phyloP scores from a whole-genome alignment of 164 flowering plant species.

The Cinnamomum chago region DNA sequence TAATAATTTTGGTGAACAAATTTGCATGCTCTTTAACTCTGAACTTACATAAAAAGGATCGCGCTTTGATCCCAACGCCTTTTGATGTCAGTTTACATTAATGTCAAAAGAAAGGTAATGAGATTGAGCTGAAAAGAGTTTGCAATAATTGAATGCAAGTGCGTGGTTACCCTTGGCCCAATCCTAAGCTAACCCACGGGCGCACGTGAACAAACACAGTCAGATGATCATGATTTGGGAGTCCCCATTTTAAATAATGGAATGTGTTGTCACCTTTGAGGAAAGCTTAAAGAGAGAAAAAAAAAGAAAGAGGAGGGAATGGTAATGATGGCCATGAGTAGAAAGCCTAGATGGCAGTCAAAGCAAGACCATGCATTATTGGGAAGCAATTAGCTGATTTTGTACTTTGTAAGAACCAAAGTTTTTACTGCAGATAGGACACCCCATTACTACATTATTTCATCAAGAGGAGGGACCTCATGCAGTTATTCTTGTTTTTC shows the following conservation, averaged over 20 bases:
- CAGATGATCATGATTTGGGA: conserved; percentile 14
- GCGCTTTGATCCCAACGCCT: neutral
- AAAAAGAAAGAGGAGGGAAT: conserved; percentile 13
- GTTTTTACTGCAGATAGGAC: neutral
- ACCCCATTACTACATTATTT: neutral
- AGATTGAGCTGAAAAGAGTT: conserved; percentile 11
- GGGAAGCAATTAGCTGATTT: conserved; percentile 35
- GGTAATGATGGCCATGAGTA: conserved; percentile 37
- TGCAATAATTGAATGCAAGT: conserved; percentile 16
- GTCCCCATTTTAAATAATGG: conserved; percentile 33
- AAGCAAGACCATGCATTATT: conserved; percentile 42
- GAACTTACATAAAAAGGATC: neutral
- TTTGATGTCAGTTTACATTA: neutral
- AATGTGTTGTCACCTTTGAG: conserved; percentile 34
- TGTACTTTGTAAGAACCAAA: conserved; percentile 25
- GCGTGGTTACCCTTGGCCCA: conserved; percentile 19
- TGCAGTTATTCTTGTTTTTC: neutral
- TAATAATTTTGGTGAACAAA: no score
- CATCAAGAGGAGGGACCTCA: conserved; percentile 2
- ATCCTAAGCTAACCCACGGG: conserved; percentile 13
- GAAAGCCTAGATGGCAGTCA: conserved; percentile 30
- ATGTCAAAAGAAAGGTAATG: neutral
- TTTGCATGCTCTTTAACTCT: no score
- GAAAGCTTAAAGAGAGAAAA: conserved; percentile 30
- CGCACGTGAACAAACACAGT: conserved; percentile 1